A percentile compares a stretch with the other conserved stretches of the same genome.
phyloP scores from a whole-genome alignment of 2,329 filamentous ascomycete species.

The Pseudogymnoascus sp. region DNA sequence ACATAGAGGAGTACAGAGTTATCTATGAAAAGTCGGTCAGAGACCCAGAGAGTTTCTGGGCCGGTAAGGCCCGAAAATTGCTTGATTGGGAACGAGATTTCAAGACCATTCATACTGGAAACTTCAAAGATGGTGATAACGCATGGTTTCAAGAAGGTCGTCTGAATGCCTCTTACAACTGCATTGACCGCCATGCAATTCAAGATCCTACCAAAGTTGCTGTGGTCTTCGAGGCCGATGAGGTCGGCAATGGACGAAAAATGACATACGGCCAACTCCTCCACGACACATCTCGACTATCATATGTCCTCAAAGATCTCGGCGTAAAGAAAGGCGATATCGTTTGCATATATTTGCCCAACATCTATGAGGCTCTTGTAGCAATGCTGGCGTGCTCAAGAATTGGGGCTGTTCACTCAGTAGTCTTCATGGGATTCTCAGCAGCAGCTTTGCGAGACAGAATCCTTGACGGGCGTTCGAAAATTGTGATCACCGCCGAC shows the following conservation, averaged over 20 bases:
- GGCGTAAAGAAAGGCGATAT: conserved; percentile 96
- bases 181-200: conserved; percentile 92
- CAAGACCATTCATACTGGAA: conserved; percentile 75
- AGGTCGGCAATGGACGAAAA: conserved; percentile 75
- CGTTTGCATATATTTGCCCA: conserved; percentile 92
- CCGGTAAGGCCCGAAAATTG: conserved; percentile 72
- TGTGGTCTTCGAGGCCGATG: conserved; percentile 98
- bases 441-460: conserved; percentile 93
- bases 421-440: conserved; percentile 96
- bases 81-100: conserved; percentile 89
- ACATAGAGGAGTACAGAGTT: conserved; percentile 58
- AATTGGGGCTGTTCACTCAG: conserved; percentile 93
- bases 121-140: conserved; percentile 69
- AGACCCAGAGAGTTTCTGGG: conserved; percentile 87
- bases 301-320: conserved; percentile 86
- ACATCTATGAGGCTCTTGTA: conserved; percentile 94
- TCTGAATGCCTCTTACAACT: conserved; percentile 95
- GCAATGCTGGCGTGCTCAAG: conserved; percentile 85
- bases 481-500: conserved; percentile 92
- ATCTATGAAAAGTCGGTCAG: conserved; percentile 80
- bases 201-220: conserved; percentile 87
- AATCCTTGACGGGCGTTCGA: conserved; percentile 81
- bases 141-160: conserved; percentile 93
- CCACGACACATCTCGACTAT: conserved; percentile 78
- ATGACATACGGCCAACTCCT: conserved; percentile 92